Evolutionary conservation across 2,329 filamentous ascomycete species (phyloP).

Genomic region (Aspergillus persii): DNA sequence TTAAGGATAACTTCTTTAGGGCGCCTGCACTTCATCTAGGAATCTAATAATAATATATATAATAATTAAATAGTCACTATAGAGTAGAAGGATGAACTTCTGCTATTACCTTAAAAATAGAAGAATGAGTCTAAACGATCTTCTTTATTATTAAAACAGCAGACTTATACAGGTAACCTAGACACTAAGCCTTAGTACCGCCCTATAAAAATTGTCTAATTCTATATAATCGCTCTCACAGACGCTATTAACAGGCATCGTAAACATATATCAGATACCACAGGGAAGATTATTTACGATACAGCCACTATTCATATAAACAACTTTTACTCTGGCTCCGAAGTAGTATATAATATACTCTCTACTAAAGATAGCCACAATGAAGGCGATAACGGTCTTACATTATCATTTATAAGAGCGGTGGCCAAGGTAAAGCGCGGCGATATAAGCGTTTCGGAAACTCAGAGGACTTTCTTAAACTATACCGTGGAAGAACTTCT

Average conservation of each 20-base stretch:
- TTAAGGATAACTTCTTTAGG: not conserved
- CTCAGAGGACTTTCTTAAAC: not conserved
- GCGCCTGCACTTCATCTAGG: no score
- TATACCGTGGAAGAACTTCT: not conserved
- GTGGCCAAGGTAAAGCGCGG: not conserved
- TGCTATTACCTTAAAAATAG: not conserved
- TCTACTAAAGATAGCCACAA: not conserved
- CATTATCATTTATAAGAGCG: not conserved
- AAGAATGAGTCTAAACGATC: not conserved
- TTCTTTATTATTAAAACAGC: not conserved
- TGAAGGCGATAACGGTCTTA: not conserved
- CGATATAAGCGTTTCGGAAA: not conserved
- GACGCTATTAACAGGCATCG: not conserved
- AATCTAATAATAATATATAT: not conserved
- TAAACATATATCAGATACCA: not conserved
- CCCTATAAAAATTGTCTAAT: not conserved
- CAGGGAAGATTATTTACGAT: not conserved
- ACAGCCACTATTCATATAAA: not conserved
- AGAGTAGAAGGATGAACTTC: not conserved
- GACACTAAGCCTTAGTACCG: not conserved
- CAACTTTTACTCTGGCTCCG: not conserved
- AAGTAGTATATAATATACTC: not conserved
- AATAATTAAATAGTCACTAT: not conserved
- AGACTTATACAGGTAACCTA: not conserved
- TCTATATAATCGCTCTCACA: not conserved